A percentile compares a stretch with the other conserved stretches of the same genome.
These are phyloP conservation scores for Phytophthora macrochlamydospora DNA, from an alignment of 352 stramenopile genomes.

Conservation along the genomic window DNA sequence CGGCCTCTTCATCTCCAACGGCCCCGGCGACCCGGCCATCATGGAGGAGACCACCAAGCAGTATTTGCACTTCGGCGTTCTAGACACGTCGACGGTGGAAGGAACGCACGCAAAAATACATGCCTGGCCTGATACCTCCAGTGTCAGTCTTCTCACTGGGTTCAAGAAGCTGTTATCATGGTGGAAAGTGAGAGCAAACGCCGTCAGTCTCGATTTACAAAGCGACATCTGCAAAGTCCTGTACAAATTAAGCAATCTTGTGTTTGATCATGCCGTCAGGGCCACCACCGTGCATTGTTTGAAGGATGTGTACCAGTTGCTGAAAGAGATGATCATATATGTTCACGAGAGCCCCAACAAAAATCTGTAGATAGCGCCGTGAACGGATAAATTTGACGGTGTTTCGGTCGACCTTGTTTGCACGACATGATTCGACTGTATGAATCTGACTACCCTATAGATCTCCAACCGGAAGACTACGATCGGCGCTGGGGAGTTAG, in stretches of 20 bases:
- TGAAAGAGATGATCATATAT: background rate
- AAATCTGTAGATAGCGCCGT: background rate
- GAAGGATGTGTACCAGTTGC: background rate
- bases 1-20: constrained; percentile 98
- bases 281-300: background rate
- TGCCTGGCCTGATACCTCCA: background rate
- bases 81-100: background rate
- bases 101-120: background rate
- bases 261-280: background rate
- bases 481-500: background rate
- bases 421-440: background rate
- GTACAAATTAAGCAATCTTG: background rate
- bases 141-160: background rate
- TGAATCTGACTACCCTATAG: background rate
- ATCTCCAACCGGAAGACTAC: background rate
- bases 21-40: constrained; percentile 96
- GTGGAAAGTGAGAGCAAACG: background rate
- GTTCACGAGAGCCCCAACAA: background rate
- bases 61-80: background rate
- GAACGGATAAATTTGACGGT: background rate
- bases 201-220: background rate
- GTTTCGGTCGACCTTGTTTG: background rate
- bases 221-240: background rate
- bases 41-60: constrained; percentile 89
- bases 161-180: background rate